Conservation (phyloP, 2,329 filamentous ascomycete species). For the Dryadomyces quercivorus region DNA sequence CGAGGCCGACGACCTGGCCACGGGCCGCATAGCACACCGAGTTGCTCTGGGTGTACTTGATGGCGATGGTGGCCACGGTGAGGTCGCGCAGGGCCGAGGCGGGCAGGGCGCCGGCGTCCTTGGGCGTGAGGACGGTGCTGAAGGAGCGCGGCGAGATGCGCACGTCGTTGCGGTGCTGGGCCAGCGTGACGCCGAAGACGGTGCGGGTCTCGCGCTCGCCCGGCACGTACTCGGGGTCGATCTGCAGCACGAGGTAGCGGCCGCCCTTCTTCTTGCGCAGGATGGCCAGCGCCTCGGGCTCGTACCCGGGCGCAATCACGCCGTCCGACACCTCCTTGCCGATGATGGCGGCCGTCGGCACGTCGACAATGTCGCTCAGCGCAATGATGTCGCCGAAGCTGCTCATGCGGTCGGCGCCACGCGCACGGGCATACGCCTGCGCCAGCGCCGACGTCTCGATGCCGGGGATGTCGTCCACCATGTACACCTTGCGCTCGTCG, state of each 20-base stretch:
- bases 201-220: conserved; percentile 72
- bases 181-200: conserved; percentile 79
- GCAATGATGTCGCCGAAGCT: conserved; percentile 97
- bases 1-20: conserved; percentile 86
- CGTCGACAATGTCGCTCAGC: conserved; percentile 79
- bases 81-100: conserved; percentile 79
- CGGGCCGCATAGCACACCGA: conserved; percentile 95
- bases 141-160: conserved; percentile 79
- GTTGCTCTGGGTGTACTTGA: conserved; percentile 99
- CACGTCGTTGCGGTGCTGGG: conserved; percentile 87
- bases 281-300: conserved; percentile 75
- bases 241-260: conserved; percentile 91
- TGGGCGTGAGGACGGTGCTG: conserved; percentile 73
- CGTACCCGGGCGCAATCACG: conserved; percentile 82
- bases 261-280: conserved; percentile 97
- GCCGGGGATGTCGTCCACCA: conserved; percentile 89
- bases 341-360: conserved; percentile 93
- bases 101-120: conserved; percentile 59
- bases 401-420: conserved; percentile 96
- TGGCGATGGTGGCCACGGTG: conserved; percentile 87
- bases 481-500: conserved; percentile 93
- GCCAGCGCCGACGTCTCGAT: conserved; percentile 78
- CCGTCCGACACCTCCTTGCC: conserved; percentile 96
- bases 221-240: conserved; percentile 78
- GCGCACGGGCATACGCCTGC: conserved; percentile 89